Base-by-base conservation (phyloP, 2,329 filamentous ascomycete genomes). In the Fusarium tupiense region DNA sequence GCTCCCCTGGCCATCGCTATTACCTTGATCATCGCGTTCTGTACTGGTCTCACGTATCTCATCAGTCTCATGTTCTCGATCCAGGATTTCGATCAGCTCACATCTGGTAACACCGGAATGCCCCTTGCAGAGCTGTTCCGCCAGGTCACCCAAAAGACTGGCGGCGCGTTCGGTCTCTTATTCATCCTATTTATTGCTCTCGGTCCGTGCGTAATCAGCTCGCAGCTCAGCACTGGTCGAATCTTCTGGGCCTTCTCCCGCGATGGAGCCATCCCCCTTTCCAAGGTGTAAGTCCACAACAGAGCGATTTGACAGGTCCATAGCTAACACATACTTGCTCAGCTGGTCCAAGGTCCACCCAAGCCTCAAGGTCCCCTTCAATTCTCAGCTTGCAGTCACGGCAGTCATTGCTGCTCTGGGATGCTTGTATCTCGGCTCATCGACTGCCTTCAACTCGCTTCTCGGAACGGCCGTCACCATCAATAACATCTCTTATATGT, bases 171-270 rank as follows among this genome's bases (percentile, higher is more conserved):
- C 5, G 65, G 65, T 10, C 65, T 67, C 1, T 5, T 50, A 1
- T 67, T 67, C 3, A 44, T 67, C 2, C 46, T 67, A 0, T 43
- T 67, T 6, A 20, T 67, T 1, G 65, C 64, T 5, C 62, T 67
- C 1, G 64, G 64, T 2, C 65, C 65, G 0, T 67, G 65, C 3
- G 53, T 67, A 0, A n/a, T 67, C 3, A 67, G 65, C 40, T 67
- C 65, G 0, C 65, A 67, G n/a, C 46, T 67, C 2, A 67, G 65
- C 12, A 67, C 65, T 26, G 63, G 65, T 0, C 63, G 65, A 0
- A 60, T 67, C 3, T 67, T 67, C 33, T 67, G 65, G 65, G 65
- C 65, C 2, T 67, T 67, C 8, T 67, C 65, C 0, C 65, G 65
- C 1, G 65, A 67, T 4, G 65, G 65, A 2, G 65, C 65, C 0